Evolutionary conservation across 2,329 filamentous ascomycete genomes (phyloP), one percentile per base, ranked within the genome.

Genomic region (Onygenales sp.): DNA sequence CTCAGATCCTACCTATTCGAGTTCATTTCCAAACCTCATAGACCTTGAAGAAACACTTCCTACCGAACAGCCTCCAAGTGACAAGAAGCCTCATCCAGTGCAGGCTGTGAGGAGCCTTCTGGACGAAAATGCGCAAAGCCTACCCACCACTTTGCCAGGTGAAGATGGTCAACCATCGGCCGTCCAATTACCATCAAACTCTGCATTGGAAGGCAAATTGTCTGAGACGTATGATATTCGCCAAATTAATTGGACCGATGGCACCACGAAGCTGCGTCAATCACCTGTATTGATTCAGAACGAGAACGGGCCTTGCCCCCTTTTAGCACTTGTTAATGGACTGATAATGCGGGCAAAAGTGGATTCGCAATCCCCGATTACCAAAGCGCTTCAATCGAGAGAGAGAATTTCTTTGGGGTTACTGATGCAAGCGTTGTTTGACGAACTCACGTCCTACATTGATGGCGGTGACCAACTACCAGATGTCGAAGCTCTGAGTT

Each of bases 241-340:
- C 66, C 90, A 91, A 56, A 85, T 97, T 57, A 84, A 81, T 56
- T 97, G 92, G 91, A 77, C 84, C 55, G 88, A 96, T 66, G 79
- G 66, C 9, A 75, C 78, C 0, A 67, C 75, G 1, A 76, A 79
- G n/a, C 76, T 88, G 39, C 79, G 88, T 43, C 78, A 80, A n/a
- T 92, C 89, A 0, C 92, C 93, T 0, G 89, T 97, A 53, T 74
- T 97, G 42, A 84, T 94, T 3, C 92, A 98, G 65, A 97, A 96
- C 61, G 83, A 85, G 53, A 98, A 98, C 62, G 93, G 93, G 0
- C 93, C 93, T 1, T 98, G 93, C 68, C 93, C 93, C 1, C 73
- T 98, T 11, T 82, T 98, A 31, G 93, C 93, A 2, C 76, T 98
- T 4, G 91, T 97, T 54, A 98, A 98, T 66, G 91, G 91, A 1